Evolutionary conservation across 2,329 filamentous ascomycete species (phyloP), one percentile per base, ranked within the genome.

Genomic region (Verticillium dahliae): DNA sequence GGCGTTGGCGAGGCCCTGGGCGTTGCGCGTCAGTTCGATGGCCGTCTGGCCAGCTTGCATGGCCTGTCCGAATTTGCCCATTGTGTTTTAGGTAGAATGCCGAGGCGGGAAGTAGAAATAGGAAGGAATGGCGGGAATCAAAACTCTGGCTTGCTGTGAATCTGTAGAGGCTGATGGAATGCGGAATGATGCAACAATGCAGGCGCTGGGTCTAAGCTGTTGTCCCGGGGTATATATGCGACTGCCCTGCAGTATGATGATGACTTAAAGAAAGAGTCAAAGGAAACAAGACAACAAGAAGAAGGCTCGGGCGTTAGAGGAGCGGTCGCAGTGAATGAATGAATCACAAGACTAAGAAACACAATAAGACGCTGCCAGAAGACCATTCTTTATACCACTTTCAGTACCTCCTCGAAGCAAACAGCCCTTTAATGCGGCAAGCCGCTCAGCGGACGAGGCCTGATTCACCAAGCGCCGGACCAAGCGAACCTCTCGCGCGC

Each of bases 21-120:
- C 73, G 39, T 66, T 70, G 45, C 67, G 66, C 59, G 69, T 70
- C 14, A 75, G 67, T 41, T 74, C 70, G 63, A 74, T 69, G 62
- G 69, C 73, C 2, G 69, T 69, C 58, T 74, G 69, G 55, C 71
- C 73, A n/a, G 69, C 69, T 10, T 74, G 72, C 65, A 75, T 63
- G 45, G 71, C 70, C 60, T 63, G 63, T 59, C 65, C 60, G 38
- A 75, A 50, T 14, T 70, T 73, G 45, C 67, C 66, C 73, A 75
- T 75, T 60, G 4, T 37, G 34, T 14, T 41, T 41, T 15, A 14
- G 11, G 15, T 6, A n/a, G n/a, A 35, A 33, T 18, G 52, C 15
- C 18, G 27, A 34, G 18, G 33, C 1, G 18, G 2, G 9, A 3
- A 27, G 4, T 11, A 1, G 54, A 57, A 5, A 39, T 31, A 31